Percentiles rank a stretch among this genome's conserved stretches.
Evolutionary conservation across 139 green algal genomes (phyloP).

Genomic region (Diplosphaera chodatii): DNA sequence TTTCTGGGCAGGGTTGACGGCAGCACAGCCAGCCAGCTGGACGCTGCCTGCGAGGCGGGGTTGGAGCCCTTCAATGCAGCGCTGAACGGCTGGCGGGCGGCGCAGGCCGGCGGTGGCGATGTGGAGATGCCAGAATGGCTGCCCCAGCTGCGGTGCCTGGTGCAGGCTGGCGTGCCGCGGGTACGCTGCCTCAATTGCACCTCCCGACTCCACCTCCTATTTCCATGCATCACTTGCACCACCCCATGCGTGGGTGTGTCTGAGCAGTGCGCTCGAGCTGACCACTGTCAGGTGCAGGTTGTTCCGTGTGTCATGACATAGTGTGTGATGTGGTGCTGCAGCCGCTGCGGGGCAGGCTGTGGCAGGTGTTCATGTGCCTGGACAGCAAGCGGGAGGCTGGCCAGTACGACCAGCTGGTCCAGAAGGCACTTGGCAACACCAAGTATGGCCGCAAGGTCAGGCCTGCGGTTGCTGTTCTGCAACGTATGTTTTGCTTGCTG

Average conservation of each 20-base stretch:
- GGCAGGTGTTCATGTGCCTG: conserved; percentile 50
- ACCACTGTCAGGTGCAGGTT: too few species aligned
- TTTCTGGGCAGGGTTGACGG: background rate
- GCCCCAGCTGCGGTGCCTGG: conserved; percentile 38
- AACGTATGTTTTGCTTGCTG: too few species aligned
- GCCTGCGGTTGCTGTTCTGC: too few species aligned
- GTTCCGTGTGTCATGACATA: too few species aligned
- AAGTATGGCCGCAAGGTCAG: conserved; percentile 8
- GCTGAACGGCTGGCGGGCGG: background rate
- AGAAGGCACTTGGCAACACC: conserved; percentile 28
- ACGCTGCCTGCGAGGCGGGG: background rate
- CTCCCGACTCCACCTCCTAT: too few species aligned
- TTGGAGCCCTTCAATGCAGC: conserved; percentile 6
- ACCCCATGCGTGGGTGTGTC: too few species aligned
- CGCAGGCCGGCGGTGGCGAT: background rate
- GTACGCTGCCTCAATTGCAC: too few species aligned
- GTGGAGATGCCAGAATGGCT: conserved; percentile 1
- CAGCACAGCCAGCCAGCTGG: background rate
- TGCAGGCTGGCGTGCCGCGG: conserved; percentile 47
- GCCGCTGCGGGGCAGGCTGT: conserved; percentile 38
- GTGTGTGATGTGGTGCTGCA: conserved; percentile 18
- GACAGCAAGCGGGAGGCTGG: conserved; percentile 21
- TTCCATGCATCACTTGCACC: too few species aligned
- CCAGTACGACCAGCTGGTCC: conserved; percentile 48
- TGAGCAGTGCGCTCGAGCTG: too few species aligned